phyloP scores from a whole-genome alignment of 352 stramenopile genomes.

The Globisporangium lucens region DNA sequence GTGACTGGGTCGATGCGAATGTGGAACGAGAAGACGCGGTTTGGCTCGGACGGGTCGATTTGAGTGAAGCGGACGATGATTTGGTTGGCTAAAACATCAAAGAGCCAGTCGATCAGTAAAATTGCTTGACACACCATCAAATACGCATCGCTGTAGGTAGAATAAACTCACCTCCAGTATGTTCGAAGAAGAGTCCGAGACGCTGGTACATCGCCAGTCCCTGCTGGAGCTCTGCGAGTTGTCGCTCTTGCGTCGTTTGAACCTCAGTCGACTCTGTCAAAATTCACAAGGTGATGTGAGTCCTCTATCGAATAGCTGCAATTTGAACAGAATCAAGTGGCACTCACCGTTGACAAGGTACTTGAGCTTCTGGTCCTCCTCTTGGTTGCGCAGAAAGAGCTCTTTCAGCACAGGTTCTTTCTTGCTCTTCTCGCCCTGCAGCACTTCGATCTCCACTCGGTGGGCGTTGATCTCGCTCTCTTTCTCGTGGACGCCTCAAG shows the following conservation, averaged over 20 bases:
- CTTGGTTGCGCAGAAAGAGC: slow-evolving; percentile 50
- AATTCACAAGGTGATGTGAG: not conserved
- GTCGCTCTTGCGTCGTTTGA: slow-evolving; percentile 36
- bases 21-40: slow-evolving; percentile 67
- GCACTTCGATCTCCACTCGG: slow-evolving; percentile 67
- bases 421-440: slow-evolving; percentile 31
- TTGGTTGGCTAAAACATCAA: slow-evolving; percentile 37
- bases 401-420: slow-evolving; percentile 33
- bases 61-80: slow-evolving; percentile 70
- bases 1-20: slow-evolving; percentile 61
- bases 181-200: slow-evolving; percentile 69
- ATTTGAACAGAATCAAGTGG: not conserved
- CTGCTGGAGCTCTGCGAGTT: slow-evolving; percentile 57
- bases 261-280: slow-evolving; percentile 36
- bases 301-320: not conserved
- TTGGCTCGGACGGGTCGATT: slow-evolving; percentile 51
- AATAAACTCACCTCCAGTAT: slow-evolving; percentile 39
- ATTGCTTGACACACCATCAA: slow-evolving; percentile 41
- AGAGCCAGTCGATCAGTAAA: slow-evolving; percentile 20
- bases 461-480: slow-evolving; percentile 50
- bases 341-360: slow-evolving; percentile 30
- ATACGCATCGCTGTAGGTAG: not conserved
- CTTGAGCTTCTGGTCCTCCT: slow-evolving; percentile 58
- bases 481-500: slow-evolving; percentile 29
- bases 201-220: slow-evolving; percentile 66